phyloP scores from a whole-genome alignment of 2,329 filamentous ascomycete genomes.

The Aspergillus sp. region DNA sequence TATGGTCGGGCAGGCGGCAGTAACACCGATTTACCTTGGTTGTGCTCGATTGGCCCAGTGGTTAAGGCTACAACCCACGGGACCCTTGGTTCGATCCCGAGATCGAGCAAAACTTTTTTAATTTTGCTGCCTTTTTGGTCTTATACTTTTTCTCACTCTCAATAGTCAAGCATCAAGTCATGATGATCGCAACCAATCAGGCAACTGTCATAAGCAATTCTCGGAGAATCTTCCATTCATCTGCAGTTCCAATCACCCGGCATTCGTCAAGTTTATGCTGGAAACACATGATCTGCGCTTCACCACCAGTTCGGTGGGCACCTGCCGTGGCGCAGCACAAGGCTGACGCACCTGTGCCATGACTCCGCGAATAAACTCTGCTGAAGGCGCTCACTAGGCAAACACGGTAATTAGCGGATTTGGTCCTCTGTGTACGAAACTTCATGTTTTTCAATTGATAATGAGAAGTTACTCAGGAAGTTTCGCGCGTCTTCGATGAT shows the following conservation, averaged over 20 bases:
- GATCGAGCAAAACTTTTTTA: not conserved
- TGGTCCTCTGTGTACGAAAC: too few relatives aligned
- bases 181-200: not conserved
- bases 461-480: not conserved
- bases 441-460: too few relatives aligned
- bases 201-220: too few relatives aligned
- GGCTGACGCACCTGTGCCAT: not conserved
- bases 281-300: not conserved
- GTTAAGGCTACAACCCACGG: not conserved
- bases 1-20: too few relatives aligned
- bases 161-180: not conserved
- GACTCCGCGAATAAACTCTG: not conserved
- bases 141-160: too few relatives aligned
- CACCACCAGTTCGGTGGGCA: not conserved
- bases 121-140: not conserved
- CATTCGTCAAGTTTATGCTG: not conserved
- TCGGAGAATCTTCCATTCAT: not conserved
- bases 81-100: not conserved
- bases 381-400: not conserved
- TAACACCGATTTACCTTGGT: too few relatives aligned
- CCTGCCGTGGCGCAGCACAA: slow-evolving; percentile 1
- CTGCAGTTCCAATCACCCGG: not conserved
- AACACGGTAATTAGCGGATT: too few relatives aligned
- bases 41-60: not conserved
- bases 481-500: not conserved